Conservation (phyloP, 352 stramenopile genomes). For the Aphanomyces astaci region DNA sequence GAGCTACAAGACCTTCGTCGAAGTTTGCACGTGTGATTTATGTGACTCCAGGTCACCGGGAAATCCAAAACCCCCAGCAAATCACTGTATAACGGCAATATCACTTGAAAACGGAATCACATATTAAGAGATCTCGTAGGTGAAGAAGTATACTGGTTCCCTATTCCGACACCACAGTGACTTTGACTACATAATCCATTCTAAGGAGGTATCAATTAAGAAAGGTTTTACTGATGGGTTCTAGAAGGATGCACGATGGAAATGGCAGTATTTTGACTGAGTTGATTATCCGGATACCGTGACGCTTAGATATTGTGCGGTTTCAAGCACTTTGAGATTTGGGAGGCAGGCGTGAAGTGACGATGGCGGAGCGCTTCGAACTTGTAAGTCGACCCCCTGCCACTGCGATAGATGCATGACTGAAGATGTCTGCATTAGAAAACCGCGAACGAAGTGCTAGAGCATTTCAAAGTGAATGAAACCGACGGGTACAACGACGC, state of each 20-base stretch:
- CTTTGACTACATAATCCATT: too few relatives aligned
- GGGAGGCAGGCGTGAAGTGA: not conserved
- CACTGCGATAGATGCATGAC: not conserved
- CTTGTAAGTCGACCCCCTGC: slow-evolving; percentile 12
- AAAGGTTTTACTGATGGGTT: not conserved
- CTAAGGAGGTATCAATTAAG: not conserved
- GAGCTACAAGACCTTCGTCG: too few relatives aligned
- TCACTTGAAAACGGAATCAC: too few relatives aligned
- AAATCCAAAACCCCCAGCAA: too few relatives aligned
- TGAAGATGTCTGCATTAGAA: slow-evolving; percentile 26
- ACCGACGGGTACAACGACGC: slow-evolving; percentile 40
- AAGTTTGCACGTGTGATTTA: too few relatives aligned
- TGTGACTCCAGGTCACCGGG: too few relatives aligned
- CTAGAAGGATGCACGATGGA: not conserved
- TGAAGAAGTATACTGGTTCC: too few relatives aligned
- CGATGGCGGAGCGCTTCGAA: slow-evolving; percentile 19
- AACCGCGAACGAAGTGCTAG: slow-evolving; percentile 62
- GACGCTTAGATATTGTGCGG: not conserved
- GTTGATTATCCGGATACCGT: slow-evolving; percentile 1
- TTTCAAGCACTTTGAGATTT: slow-evolving; percentile 12
- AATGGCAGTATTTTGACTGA: not conserved
- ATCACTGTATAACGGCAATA: too few relatives aligned
- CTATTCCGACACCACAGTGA: too few relatives aligned
- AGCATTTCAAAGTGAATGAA: slow-evolving; percentile 68
- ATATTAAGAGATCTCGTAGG: too few relatives aligned